Base-by-base conservation (phyloP, 2,329 filamentous ascomycete species). In the Botrytis sinoallii region DNA sequence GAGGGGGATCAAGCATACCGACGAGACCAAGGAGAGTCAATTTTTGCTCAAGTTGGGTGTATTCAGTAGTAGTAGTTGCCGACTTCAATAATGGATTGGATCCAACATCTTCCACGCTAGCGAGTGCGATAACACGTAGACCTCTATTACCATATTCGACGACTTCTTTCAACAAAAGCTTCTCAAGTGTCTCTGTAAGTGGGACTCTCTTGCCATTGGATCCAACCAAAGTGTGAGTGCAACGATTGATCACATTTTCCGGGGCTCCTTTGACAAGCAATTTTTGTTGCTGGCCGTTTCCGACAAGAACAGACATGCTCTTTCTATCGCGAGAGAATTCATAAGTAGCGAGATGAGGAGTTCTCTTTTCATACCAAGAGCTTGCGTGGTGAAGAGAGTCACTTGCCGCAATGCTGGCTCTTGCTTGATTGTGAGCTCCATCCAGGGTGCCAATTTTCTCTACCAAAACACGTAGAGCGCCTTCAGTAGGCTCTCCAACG, bases 261-360 rank as follows among this genome's bases (percentile, higher is more conserved):
- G 96, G 96, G 32, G 97, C 96, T 79, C 96, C 96, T 85, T 99
- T 99, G 77, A 99, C 95, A 67, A 99, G 88, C 18, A 99, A 90
- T 82, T 92, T 94, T 84, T 96, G 90, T 70, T 90, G 84, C 68
- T 87, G 86, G 73, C 88, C 91, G 72, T 88, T 87, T 77, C 92
- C 88, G 76, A 97, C 93, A 74, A 98, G 85, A 52, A 99, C 97
- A 66, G 96, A 99, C 96, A 99, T 99, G 84, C 95, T 98, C 89
- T 99, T 99, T 76, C 96, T 90, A 83, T 99, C 96, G 79, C 96
- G 91, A 1, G 96, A 98, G 84, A 99, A 99, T 82, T 99, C 96
- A 79, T 94, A 99, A 18, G 94, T 97, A 14, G 95, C 92, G 73
- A 97, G 87, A 60, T 92, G 90, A 70, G 90, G 89, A 68, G 91